These are phyloP conservation scores for Kazachstania taianensis DNA, from an alignment of 805 yeast species.

Conservation along the genomic window DNA sequence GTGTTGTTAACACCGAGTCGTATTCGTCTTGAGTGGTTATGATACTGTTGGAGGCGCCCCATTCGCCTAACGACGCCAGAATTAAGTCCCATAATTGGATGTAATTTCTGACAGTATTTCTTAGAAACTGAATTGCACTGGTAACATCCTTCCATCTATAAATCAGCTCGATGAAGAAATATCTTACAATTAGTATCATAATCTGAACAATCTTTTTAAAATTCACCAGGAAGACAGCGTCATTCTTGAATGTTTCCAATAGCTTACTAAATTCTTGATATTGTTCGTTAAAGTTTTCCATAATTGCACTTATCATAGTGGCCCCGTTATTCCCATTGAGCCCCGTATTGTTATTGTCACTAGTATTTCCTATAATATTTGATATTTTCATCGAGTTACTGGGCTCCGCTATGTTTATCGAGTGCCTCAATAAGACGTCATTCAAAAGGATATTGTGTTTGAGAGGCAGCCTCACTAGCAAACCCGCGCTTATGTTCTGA, in stretches of 20 bases:
- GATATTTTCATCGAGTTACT: constrained; percentile 12
- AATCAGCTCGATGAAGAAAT: constrained; percentile 23
- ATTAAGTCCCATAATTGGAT: constrained; percentile 24
- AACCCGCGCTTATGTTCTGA: constrained; percentile 22
- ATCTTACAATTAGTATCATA: constrained; percentile 18
- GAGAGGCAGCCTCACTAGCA: constrained; percentile 23
- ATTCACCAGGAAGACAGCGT: not conserved
- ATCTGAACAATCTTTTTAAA: constrained; percentile 16
- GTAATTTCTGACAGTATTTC: constrained; percentile 17
- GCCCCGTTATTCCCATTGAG: not conserved
- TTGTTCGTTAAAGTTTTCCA: constrained; percentile 1
- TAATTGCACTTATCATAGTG: not conserved
- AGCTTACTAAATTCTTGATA: constrained; percentile 1
- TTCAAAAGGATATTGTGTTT: not conserved
- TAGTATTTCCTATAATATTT: constrained; percentile 7
- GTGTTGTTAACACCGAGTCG: constrained; percentile 9
- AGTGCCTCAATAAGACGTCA: not conserved
- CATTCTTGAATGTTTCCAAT: not conserved
- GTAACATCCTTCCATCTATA: constrained; percentile 12
- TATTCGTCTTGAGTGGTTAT: constrained; percentile 4
- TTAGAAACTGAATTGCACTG: constrained; percentile 18
- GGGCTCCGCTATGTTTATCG: constrained; percentile 1
- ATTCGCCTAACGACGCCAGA: constrained; percentile 5
- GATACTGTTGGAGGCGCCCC: not conserved
- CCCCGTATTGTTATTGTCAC: constrained; percentile 3